Conservation (phyloP, 2,329 filamentous ascomycete species). For the Dothidotthia symphoricarpi region DNA sequence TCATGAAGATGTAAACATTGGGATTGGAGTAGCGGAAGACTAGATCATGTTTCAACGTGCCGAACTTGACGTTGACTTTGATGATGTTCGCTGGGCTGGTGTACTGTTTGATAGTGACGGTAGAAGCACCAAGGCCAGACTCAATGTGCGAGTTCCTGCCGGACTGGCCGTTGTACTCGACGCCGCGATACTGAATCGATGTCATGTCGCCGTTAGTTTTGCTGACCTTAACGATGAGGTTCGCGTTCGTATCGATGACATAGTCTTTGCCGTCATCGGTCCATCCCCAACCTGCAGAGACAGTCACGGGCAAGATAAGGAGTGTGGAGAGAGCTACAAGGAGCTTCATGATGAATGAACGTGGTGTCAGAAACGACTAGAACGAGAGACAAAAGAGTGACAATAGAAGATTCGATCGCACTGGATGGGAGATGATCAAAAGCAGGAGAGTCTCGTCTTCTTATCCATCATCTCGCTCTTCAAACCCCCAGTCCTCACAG, state of each 20-base stretch:
- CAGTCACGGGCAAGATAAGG: constrained; percentile 29
- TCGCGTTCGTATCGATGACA: constrained; percentile 36
- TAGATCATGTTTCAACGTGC: constrained; percentile 60
- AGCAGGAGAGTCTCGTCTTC: too few relatives aligned
- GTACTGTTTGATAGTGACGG: constrained; percentile 47
- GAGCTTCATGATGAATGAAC: constrained; percentile 14
- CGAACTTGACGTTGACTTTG: constrained; percentile 58
- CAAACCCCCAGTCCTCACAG: too few relatives aligned
- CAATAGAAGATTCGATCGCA: background rate
- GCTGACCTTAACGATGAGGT: constrained; percentile 29
- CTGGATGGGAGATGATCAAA: background rate
- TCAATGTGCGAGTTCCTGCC: constrained; percentile 52
- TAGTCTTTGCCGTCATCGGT: constrained; percentile 43
- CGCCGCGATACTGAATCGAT: constrained; percentile 58
- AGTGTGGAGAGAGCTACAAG: constrained; percentile 12
- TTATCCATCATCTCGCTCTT: background rate
- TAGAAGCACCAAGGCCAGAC: constrained; percentile 56
- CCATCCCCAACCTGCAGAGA: constrained; percentile 43
- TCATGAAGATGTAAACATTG: constrained; percentile 52
- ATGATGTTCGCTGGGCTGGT: constrained; percentile 42
- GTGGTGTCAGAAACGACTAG: background rate
- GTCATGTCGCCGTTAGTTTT: constrained; percentile 60
- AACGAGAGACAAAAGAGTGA: background rate
- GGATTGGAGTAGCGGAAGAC: constrained; percentile 59
- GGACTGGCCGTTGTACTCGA: constrained; percentile 51